Conservation (phyloP, 1,284 basidiomycete species). For the Cerioporus squamosus region DNA sequence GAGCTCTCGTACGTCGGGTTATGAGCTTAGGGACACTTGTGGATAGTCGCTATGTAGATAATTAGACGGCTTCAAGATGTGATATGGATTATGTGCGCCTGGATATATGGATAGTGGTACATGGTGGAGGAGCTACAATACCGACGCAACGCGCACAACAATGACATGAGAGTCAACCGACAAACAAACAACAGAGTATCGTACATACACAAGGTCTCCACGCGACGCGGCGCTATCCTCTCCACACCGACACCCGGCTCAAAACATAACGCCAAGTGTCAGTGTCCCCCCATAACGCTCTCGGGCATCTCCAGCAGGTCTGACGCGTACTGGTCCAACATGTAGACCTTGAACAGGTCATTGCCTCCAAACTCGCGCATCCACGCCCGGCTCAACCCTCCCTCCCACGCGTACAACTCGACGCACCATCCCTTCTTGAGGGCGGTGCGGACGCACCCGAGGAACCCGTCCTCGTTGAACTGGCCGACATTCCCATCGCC, state of each 20-base stretch:
- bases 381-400: slow-evolving; percentile 76
- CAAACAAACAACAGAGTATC: background rate
- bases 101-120: slow-evolving; percentile 9
- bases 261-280: slow-evolving; percentile 25
- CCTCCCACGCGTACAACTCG: slow-evolving; percentile 86
- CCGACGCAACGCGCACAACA: background rate
- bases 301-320: slow-evolving; percentile 37
- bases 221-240: background rate
- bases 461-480: slow-evolving; percentile 87
- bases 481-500: slow-evolving; percentile 89
- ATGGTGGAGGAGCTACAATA: slow-evolving; percentile 7
- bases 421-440: slow-evolving; percentile 86
- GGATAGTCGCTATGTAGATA: too few relatives aligned
- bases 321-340: slow-evolving; percentile 36
- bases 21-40: too few relatives aligned
- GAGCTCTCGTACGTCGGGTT: too few relatives aligned
- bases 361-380: slow-evolving; percentile 64
- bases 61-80: background rate
- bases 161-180: background rate
- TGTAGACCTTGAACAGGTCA: slow-evolving; percentile 33
- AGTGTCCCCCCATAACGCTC: slow-evolving; percentile 7
- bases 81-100: background rate
- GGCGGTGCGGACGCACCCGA: slow-evolving; percentile 82
- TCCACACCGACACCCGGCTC: slow-evolving; percentile 17
- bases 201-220: background rate